Conservation (phyloP, 805 yeast species). For the Metschnikowia reukaufii region DNA sequence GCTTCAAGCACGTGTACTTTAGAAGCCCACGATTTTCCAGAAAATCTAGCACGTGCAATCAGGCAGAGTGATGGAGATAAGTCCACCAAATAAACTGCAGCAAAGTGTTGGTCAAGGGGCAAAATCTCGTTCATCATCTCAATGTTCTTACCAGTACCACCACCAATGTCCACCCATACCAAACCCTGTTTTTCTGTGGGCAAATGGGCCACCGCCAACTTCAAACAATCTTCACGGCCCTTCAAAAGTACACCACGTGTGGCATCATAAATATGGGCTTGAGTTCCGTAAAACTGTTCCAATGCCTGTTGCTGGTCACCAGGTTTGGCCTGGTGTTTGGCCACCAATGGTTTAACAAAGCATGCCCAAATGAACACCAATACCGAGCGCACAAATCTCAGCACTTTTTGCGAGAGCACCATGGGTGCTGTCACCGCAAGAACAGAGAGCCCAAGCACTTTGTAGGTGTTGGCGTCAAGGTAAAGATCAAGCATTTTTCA, state of each 20-base stretch:
- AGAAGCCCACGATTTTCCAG: conserved; percentile 44
- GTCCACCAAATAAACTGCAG: conserved; percentile 70
- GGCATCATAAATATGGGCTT: conserved; percentile 73
- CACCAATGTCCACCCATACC: conserved; percentile 81
- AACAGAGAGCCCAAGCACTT: conserved; percentile 3
- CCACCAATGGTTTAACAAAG: conserved; percentile 57
- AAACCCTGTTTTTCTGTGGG: conserved; percentile 34
- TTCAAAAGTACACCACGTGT: conserved; percentile 66
- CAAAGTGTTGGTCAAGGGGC: conserved; percentile 49
- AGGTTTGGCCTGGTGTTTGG: conserved; percentile 27
- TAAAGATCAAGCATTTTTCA: not conserved
- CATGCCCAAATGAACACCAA: conserved; percentile 47
- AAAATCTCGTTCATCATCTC: conserved; percentile 66
- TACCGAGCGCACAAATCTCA: conserved; percentile 24
- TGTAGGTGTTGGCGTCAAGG: not conserved
- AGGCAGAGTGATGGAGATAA: conserved; percentile 75
- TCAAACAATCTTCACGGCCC: conserved; percentile 68
- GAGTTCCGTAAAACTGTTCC: conserved; percentile 72
- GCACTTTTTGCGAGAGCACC: conserved; percentile 1
- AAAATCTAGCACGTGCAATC: conserved; percentile 62
- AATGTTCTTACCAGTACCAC: conserved; percentile 83
- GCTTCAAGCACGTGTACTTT: conserved; percentile 64
- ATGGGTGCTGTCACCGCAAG: conserved; percentile 6
- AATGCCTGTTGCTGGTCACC: conserved; percentile 51
- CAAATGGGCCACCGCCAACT: conserved; percentile 59